Evolutionary conservation across 192 early-diverging fungal species (phyloP).

Genomic region (Lunasporangiospora selenospora): DNA sequence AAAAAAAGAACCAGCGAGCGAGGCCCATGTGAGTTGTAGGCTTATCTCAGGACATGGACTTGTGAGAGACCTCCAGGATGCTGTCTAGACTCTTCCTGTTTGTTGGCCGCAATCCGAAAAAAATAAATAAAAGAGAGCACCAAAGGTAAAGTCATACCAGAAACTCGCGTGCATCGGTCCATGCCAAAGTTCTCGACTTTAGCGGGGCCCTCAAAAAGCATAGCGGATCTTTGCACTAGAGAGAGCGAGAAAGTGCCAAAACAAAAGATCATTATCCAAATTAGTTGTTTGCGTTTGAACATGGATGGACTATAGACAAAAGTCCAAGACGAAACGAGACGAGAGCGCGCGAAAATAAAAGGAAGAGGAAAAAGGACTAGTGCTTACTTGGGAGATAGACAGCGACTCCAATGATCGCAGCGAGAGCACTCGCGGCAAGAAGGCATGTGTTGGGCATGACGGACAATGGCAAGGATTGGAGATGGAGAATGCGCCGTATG

Average conservation of each 20-base stretch:
- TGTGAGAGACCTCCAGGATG: neutral
- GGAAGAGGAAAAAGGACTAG: neutral
- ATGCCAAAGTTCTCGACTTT: constrained; percentile 41
- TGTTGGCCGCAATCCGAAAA: neutral
- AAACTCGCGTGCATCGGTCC: constrained; percentile 32
- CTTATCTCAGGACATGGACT: neutral
- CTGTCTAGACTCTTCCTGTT: neutral
- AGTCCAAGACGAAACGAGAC: too few relatives aligned
- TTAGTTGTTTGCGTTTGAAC: too few relatives aligned
- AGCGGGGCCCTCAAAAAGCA: constrained; percentile 24
- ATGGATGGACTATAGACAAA: too few relatives aligned
- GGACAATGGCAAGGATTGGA: neutral
- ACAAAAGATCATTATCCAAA: too few relatives aligned
- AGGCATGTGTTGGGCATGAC: constrained; percentile 23
- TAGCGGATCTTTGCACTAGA: constrained; percentile 44
- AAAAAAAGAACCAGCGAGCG: constrained; percentile 4
- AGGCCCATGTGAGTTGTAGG: neutral
- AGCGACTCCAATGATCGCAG: constrained; percentile 25
- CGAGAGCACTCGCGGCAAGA: constrained; percentile 16
- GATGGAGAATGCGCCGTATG: too few relatives aligned
- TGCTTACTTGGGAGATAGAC: constrained; percentile 46
- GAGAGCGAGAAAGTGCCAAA: too few relatives aligned
- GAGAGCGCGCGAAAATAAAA: too few relatives aligned
- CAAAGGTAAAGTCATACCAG: constrained; percentile 11
- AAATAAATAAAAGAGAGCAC: neutral